Conservation (phyloP, 305 asterid genomes). For the Euphrasia arctica region DNA sequence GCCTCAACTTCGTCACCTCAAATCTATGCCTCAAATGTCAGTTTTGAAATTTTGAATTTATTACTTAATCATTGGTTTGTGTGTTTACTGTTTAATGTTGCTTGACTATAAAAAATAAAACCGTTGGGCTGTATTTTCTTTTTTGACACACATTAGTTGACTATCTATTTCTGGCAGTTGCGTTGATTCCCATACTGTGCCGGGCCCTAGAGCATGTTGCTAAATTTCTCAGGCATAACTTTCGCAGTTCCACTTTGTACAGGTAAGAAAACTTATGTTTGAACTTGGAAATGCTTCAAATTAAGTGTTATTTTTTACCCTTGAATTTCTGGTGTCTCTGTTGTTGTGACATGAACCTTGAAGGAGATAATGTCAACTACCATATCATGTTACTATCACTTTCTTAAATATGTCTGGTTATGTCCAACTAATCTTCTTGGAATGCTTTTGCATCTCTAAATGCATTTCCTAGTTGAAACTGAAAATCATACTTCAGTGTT, state of each 20-base stretch:
- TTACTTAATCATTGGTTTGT: conserved; percentile 22
- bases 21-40: conserved; percentile 80
- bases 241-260: conserved; percentile 78
- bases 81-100: conserved; percentile 23
- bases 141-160: conserved; percentile 17
- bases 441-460: conserved; percentile 5
- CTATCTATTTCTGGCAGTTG: conserved; percentile 57
- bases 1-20: conserved; percentile 72
- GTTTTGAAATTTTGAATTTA: conserved; percentile 16
- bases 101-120: neutral
- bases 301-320: neutral
- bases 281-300: conserved; percentile 12
- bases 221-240: conserved; percentile 80
- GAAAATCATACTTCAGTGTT: neutral
- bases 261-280: conserved; percentile 44
- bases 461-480: conserved; percentile 7
- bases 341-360: conserved; percentile 8
- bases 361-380: conserved; percentile 7
- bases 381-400: neutral
- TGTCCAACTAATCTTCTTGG: conserved; percentile 12
- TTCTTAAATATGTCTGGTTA: conserved; percentile 13
- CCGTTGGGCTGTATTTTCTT: neutral
- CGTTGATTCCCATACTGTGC: conserved; percentile 81
- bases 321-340: neutral
- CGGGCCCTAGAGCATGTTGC: conserved; percentile 78